Conservation (phyloP, 2,329 filamentous ascomycete genomes). For the Talaromyces islandicus region DNA sequence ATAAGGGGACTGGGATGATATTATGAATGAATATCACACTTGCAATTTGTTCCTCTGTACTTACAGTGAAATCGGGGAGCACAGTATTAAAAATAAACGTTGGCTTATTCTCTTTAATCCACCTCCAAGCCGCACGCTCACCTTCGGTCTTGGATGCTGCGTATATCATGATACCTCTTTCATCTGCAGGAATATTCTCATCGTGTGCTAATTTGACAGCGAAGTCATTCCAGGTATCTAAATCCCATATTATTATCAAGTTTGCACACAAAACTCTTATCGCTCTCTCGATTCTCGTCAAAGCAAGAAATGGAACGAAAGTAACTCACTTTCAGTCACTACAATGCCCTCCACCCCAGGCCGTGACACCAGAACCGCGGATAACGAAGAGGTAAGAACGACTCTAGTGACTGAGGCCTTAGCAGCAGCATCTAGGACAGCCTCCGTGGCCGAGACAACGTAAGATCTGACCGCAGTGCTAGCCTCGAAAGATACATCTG, state of each 20-base stretch:
- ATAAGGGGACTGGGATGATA: too few species aligned
- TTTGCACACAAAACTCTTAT: not conserved
- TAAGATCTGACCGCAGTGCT: too few species aligned
- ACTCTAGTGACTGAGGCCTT: too few species aligned
- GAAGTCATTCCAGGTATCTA: constrained; percentile 4
- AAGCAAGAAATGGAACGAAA: not conserved
- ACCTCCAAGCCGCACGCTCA: constrained; percentile 45
- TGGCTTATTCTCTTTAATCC: constrained; percentile 38
- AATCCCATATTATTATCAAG: not conserved
- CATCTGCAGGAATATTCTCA: constrained; percentile 16
- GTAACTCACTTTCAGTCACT: constrained; percentile 13
- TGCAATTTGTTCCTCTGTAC: not conserved
- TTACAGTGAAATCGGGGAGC: constrained; percentile 27
- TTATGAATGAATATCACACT: too few species aligned
- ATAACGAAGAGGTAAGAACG: too few species aligned
- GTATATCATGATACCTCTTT: constrained; percentile 26
- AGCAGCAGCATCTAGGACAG: too few species aligned
- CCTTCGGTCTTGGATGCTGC: constrained; percentile 41
- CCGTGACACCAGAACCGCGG: too few species aligned
- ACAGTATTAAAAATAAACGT: constrained; percentile 40
- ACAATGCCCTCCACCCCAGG: not conserved
- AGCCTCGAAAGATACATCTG: constrained; percentile 4
- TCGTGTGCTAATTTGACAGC: not conserved
- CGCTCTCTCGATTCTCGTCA: too few species aligned
- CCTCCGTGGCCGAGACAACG: too few species aligned